Evolutionary conservation across 306 rosid species (phyloP).

Genomic region (Dalbergia cultrata): DNA sequence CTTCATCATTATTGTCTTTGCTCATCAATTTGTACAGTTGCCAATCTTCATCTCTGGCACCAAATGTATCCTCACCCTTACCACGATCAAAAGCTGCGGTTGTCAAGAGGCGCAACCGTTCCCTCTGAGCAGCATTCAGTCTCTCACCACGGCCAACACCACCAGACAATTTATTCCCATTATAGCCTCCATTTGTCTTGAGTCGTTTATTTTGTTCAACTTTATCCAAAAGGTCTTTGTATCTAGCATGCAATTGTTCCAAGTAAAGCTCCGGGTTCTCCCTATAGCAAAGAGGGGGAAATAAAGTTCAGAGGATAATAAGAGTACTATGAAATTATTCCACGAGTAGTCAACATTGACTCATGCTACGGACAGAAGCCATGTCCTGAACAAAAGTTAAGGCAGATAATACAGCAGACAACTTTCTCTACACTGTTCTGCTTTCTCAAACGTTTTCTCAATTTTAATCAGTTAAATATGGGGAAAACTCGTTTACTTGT

Average conservation of each 20-base stretch:
- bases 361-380: neutral
- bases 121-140: constrained; percentile 92
- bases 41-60: constrained; percentile 98
- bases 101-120: constrained; percentile 97
- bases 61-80: constrained; percentile 81
- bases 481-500: constrained; percentile 16
- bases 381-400: neutral
- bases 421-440: no score
- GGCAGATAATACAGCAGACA: no score
- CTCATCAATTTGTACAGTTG: constrained; percentile 80
- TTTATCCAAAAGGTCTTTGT: constrained; percentile 78
- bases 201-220: constrained; percentile 51
- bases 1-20: constrained; percentile 65
- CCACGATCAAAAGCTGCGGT: constrained; percentile 98
- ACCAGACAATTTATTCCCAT: constrained; percentile 50
- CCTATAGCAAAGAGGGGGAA: constrained; percentile 49
- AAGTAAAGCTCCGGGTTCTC: constrained; percentile 90
- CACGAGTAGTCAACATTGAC: neutral
- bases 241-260: constrained; percentile 76
- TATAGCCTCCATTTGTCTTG: constrained; percentile 51
- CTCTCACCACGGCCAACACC: constrained; percentile 87
- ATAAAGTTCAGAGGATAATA: neutral
- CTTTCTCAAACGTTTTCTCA: neutral
- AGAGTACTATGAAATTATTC: no score
- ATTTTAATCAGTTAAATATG: constrained; percentile 17